Percentiles rank a stretch among this genome's conserved stretches.
phyloP scores from a whole-genome alignment of 2,329 filamentous ascomycete species.

The Ophiosphaerella herpotricha region DNA sequence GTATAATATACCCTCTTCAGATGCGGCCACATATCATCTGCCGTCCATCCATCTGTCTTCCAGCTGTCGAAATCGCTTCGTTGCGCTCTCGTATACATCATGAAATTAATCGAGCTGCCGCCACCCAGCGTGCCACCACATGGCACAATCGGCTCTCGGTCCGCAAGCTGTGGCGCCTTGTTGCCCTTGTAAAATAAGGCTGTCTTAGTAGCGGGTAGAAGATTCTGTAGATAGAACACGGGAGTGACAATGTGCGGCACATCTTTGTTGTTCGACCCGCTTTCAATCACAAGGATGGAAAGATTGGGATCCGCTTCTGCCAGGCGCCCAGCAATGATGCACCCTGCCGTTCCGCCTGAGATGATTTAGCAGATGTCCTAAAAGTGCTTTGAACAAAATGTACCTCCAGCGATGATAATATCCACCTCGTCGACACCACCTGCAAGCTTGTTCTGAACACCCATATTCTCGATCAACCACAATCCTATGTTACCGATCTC shows the following conservation, averaged over 20 bases:
- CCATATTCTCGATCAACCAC: conserved; percentile 13
- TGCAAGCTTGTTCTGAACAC: conserved; percentile 43
- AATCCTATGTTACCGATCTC: no score
- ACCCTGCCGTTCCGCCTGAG: conserved; percentile 20
- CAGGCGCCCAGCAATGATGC: conserved; percentile 52
- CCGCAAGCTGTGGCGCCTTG: conserved; percentile 51
- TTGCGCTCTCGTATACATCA: conserved; percentile 53
- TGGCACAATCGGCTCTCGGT: conserved; percentile 51
- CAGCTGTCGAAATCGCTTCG: conserved; percentile 58
- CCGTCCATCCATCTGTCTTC: conserved; percentile 58
- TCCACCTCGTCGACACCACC: conserved; percentile 53
- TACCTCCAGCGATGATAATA: conserved; percentile 58
- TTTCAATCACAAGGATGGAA: conserved; percentile 59
- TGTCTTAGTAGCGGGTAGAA: conserved; percentile 56
- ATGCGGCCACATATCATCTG: conserved; percentile 58
- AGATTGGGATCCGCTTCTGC: conserved; percentile 56
- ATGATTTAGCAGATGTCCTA: background rate
- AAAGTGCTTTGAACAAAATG: background rate
- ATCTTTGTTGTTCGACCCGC: conserved; percentile 59
- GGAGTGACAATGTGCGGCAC: conserved; percentile 58
- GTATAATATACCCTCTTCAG: conserved; percentile 53
- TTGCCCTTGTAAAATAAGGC: conserved; percentile 59
- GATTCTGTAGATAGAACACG: conserved; percentile 55
- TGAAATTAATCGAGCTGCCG: conserved; percentile 52
- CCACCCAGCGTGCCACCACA: conserved; percentile 63